These are phyloP conservation scores for Salix purpurea DNA, from an alignment of 345 rosid species.

Conservation along the genomic window DNA sequence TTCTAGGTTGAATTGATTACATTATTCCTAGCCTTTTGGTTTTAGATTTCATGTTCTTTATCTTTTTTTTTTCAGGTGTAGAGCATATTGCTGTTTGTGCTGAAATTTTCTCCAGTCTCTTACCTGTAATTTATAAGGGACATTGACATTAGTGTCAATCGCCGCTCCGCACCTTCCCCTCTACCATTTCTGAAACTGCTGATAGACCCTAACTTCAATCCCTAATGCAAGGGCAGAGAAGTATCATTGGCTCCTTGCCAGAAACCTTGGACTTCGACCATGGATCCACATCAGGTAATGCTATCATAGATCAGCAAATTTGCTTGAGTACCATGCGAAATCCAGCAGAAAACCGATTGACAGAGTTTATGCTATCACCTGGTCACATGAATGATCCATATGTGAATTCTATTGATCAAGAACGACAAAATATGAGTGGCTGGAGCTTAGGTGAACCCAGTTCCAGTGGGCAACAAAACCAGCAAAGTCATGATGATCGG, in stretches of 20 bases:
- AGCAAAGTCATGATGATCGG: conserved; percentile 35
- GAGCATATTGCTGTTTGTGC: conserved; percentile 7
- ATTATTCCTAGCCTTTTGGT: neutral
- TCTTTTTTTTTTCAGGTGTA: conserved; percentile 9
- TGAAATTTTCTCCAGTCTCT: conserved; percentile 23
- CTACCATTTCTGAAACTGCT: too few relatives aligned
- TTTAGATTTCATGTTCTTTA: neutral
- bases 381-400: conserved; percentile 30
- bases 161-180: too few relatives aligned
- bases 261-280: conserved; percentile 69
- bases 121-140: conserved; percentile 10
- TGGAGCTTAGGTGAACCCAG: conserved; percentile 54
- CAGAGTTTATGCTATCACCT: conserved; percentile 48
- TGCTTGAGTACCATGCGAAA: conserved; percentile 59
- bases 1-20: neutral
- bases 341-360: conserved; percentile 41
- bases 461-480: conserved; percentile 45
- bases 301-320: conserved; percentile 53
- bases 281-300: conserved; percentile 64
- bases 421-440: conserved; percentile 41
- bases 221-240: conserved; percentile 88
- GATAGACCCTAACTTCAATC: neutral
- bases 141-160: neutral
- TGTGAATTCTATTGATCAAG: conserved; percentile 47
- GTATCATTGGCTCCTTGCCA: conserved; percentile 65